These are phyloP conservation scores for Atkinsonella texensis DNA, from an alignment of 2,329 filamentous ascomycete species.

Conservation along the genomic window DNA sequence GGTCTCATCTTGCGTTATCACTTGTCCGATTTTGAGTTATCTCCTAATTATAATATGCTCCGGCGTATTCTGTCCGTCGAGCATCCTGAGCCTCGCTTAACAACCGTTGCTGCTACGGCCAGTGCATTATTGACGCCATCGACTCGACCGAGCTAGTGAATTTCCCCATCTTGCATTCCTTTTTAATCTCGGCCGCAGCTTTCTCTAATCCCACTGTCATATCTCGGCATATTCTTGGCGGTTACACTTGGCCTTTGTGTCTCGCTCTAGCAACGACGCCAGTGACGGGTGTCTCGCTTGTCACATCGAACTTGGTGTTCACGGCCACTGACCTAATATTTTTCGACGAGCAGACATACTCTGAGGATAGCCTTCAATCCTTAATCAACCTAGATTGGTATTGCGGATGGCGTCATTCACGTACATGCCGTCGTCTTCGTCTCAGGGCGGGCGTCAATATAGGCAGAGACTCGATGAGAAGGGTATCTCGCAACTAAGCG, in stretches of 20 bases:
- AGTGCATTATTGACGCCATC: neutral
- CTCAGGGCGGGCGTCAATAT: neutral
- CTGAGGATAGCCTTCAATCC: neutral
- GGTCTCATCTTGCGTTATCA: neutral
- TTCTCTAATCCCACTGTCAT: neutral
- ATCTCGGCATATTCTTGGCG: neutral
- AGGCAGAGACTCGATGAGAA: conserved; percentile 1
- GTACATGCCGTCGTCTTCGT: neutral
- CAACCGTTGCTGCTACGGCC: neutral
- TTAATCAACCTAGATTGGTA: neutral
- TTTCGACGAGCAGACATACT: neutral
- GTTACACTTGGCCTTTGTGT: neutral
- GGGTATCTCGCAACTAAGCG: neutral
- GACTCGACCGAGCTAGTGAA: neutral
- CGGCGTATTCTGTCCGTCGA: neutral
- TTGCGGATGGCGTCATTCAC: neutral
- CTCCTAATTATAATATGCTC: neutral
- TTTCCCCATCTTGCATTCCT: neutral
- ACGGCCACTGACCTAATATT: neutral
- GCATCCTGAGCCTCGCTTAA: neutral
- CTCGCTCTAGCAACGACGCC: neutral
- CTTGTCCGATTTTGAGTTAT: neutral
- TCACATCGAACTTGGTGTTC: neutral
- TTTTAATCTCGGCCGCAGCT: neutral
- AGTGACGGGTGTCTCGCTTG: conserved; percentile 1